Evolutionary conservation across 2,329 filamentous ascomycete genomes (phyloP), one percentile per base, ranked within the genome.

Genomic region (Emergomyces pasteurianus): DNA sequence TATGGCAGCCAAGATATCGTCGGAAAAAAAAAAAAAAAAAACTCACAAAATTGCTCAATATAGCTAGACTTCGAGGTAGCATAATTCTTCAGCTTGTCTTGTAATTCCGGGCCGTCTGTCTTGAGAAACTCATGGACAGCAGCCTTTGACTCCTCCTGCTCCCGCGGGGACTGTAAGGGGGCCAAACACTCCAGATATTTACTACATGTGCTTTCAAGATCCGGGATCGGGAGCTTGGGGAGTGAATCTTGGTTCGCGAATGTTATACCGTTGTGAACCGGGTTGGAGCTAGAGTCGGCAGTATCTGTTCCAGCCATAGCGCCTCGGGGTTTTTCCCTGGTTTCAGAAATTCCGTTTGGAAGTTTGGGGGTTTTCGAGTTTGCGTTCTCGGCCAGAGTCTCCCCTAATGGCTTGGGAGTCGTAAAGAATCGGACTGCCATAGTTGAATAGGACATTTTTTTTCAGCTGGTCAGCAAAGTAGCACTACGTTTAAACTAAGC

Each of bases 41-140:
- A 82, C 89, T 72, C 83, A 96, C 92, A 99, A 69, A 99, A 99
- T 70, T 99, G 94, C 72, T 97, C 94, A 68, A 99, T 97, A 72
- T 96, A 99, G 75, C 92, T 97, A 43, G 90, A 90, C 76, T 92
- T 92, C 52, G 88, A 90, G 56, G 85, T 86, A 9, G 94, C 92
- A 78, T 97, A 99, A 68, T 87, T 86, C 78, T 92, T 94, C 61
- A 97, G 77, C 73, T 88, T 92, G 63, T 94, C 90, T 71, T 99
- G 92, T 55, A 99, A 77, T 53, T 88, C 85, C 0, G 88, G 89
- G 0, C 94, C 94, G 64, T 96, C 92, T 0, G 81, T 78, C 67
- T 82, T 86, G 47, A 96, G 75, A 66, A 97, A 97, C 36, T 96
- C 90, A 12, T 87, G 80, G 0, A 95, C 86, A 0, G 92, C 90